These are phyloP conservation scores for Malus hybrid DNA, from an alignment of 331 rosid genomes.

Conservation along the genomic window DNA sequence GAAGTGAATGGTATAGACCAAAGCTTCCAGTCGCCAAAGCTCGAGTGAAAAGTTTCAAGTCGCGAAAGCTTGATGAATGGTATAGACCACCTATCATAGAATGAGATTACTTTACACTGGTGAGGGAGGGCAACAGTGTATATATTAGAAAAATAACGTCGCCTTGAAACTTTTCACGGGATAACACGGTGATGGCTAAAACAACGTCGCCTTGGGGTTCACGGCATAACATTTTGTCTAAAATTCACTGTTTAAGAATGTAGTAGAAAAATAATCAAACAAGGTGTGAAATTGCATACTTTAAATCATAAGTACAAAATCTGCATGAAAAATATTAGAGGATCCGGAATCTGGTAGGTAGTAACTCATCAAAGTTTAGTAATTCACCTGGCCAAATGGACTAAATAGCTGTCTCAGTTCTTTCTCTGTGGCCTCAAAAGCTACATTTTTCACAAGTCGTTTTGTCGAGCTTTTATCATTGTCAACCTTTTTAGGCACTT, in stretches of 20 bases:
- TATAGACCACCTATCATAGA: too few relatives aligned
- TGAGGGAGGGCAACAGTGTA: too few relatives aligned
- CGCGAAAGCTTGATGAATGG: too few relatives aligned
- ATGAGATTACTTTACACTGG: too few relatives aligned
- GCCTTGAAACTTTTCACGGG: too few relatives aligned
- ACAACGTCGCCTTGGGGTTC: not conserved
- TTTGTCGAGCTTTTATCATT: constrained; percentile 82
- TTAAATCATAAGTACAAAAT: not conserved
- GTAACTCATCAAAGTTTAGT: not conserved
- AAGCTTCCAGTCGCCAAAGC: too few relatives aligned
- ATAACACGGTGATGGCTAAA: not conserved
- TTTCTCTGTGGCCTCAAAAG: constrained; percentile 85
- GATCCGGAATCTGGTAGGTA: not conserved
- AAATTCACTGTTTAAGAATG: not conserved
- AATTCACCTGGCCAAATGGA: constrained; percentile 92
- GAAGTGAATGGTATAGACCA: too few relatives aligned
- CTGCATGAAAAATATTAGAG: not conserved
- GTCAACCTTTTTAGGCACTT: constrained; percentile 33
- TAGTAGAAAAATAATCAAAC: not conserved
- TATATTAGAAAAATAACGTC: too few relatives aligned
- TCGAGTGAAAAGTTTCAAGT: too few relatives aligned
- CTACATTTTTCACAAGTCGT: constrained; percentile 69
- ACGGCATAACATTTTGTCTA: not conserved
- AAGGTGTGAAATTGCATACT: not conserved
- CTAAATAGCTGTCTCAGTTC: constrained; percentile 78